phyloP scores from a whole-genome alignment of 2,329 filamentous ascomycete genomes.

The Colletotrichum liriopes region DNA sequence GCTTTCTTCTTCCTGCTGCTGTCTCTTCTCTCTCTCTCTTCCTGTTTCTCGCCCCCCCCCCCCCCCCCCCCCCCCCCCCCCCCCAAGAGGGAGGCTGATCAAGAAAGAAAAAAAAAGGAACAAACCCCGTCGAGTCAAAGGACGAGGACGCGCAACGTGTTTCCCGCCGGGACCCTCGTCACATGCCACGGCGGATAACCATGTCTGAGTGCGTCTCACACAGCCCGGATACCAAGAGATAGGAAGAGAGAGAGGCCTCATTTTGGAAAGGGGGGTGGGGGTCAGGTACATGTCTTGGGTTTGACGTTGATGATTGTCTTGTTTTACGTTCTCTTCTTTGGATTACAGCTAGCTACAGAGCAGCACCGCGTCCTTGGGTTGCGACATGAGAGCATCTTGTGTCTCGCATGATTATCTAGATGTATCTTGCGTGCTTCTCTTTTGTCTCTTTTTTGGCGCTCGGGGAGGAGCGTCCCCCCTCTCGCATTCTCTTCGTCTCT shows the following conservation, averaged over 20 bases:
- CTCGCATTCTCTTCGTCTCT: conserved; percentile 8
- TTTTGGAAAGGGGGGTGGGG: conserved; percentile 4
- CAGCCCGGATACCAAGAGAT: conserved; percentile 15
- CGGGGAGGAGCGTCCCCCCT: not conserved
- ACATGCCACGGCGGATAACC: conserved; percentile 18
- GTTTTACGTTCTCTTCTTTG: conserved; percentile 27
- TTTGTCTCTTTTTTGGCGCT: conserved; percentile 4
- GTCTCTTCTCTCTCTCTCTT: not conserved
- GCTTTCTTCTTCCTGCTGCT: not conserved
- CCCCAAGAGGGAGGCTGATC: not conserved
- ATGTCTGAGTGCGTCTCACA: conserved; percentile 4
- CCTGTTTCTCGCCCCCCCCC: too few species aligned
- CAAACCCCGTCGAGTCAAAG: conserved; percentile 19
- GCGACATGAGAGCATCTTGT: conserved; percentile 16
- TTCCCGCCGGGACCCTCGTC: conserved; percentile 11
- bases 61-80: too few species aligned
- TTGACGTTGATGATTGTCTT: conserved; percentile 18
- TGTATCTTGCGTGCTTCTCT: conserved; percentile 36
- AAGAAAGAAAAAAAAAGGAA: not conserved
- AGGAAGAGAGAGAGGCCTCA: conserved; percentile 1
- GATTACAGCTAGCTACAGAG: conserved; percentile 18
- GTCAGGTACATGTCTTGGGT: conserved; percentile 21
- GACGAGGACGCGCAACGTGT: conserved; percentile 29
- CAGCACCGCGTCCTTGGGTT: conserved; percentile 21
- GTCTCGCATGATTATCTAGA: conserved; percentile 37